Base-by-base conservation (phyloP, 805 yeast species). In the Yamadazyma phyllophila region DNA sequence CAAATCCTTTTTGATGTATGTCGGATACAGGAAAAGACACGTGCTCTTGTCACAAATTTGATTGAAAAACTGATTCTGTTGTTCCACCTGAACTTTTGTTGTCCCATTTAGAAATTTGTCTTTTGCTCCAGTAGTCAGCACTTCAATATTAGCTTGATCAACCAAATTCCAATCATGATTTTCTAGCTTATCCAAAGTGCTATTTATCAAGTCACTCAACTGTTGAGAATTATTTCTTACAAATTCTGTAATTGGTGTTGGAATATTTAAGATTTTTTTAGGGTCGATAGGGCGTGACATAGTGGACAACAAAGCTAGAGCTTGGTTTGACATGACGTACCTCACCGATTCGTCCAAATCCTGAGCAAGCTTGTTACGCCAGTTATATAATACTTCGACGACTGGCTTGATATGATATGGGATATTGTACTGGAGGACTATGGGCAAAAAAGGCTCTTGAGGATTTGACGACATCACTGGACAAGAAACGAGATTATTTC, bases 321-420 rank as follows among this genome's bases (percentile, higher is more conserved):
- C 62, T 55, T 85, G 94, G 58, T 88, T 90, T 4, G 96, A 80
- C 92, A 91, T 84, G 12, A 94, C 73, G 56, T 71, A 92, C 49
- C 95, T 72, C 2, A 85, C 80, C 2, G 96, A 86, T 65, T 94
- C 99, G 62, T 94, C 99, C 39, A 78, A 75, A 32, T 68, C 54
- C 52, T 95, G 75, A 1, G 97, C 98, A 30, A 77, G 58, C 1
- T 49, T 41, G 61, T 94, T 98, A 62, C 99, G 78, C 97, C 97
- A 94, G 36, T 78, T 72, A 55, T 78, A 88, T 14, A 94, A 67
- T 0, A 67, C 79, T 49, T 74, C 80, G 13, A 88, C 73, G 6
- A 89, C 60, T 0, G 76, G 76, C 41, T 77, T 75, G 48, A 75
- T 80, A 24, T 77, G 67, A 1, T 61, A 49, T 1, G 84, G 80